Evolutionary conservation across 495 filamentous ascomycete genomes (phyloP), one percentile per base, ranked within the genome.

Genomic region (Poronia punctata): DNA sequence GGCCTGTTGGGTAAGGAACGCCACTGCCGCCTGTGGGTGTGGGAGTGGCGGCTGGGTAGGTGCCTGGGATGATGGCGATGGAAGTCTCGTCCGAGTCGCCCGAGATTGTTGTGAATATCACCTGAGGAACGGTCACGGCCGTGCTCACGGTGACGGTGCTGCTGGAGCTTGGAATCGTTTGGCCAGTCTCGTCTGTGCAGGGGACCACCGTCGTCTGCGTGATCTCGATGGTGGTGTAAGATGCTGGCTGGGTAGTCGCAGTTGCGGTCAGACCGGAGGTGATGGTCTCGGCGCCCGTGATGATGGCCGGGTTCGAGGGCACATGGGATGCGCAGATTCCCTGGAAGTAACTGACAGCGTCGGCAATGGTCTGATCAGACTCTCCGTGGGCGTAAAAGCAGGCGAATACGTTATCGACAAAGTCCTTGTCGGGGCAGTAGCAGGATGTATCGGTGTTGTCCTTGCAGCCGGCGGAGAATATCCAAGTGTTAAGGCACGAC

Each of bases 401-500:
- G 40, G 75, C 72, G 54, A 83, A 86, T 56, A 95, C 79, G 59
- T 83, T 84, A 56, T 75, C 72, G 56, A 86, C 84, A 67, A 94
- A 89, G 37, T 73, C 56, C 33, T 70, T 61, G 49, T 84, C 71
- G 39, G 84, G 82, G 78, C 90, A 97, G 80, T 83, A 97, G 80
- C 92, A 97, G 44, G 66, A 59, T 24, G 73, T 62, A 52, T 94
- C 84, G 33, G 82, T 78, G 79, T 94, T 95, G 68, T 87, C 84
- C 45, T 62, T 70, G 78, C 90, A 96, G 61, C 75, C 73, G 24
- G 79, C 71, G 46, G 67, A 68, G 50, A 80, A 76, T 48, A 93
- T 61, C 86, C 87, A 96, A 50, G 90, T 95, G 77, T 95, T 93
- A 66, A 97, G 71, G 69, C 90, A 97, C 47, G 79, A 79, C 38